Evolutionary conservation across 192 early-diverging fungal genomes (phyloP), one percentile per base, ranked within the genome.

Genomic region (Gaertneriomyces semiglobifer): DNA sequence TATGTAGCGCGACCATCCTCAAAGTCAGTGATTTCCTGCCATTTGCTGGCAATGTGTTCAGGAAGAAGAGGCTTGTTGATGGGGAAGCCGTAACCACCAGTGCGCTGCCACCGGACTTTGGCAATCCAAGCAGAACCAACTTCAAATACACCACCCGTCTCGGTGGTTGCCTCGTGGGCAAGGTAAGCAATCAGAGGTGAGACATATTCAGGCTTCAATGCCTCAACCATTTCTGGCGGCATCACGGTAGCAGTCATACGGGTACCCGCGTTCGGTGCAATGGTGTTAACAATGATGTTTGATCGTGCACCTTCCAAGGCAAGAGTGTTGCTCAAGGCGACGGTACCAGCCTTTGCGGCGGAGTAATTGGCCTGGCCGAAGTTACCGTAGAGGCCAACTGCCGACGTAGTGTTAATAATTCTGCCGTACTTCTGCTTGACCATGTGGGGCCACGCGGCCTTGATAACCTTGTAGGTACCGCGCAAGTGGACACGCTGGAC

Each of bases 261-360:
- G 4, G 96, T 98, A 44, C 94, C 95, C 12, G 96, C 96, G 71
- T 93, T 98, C 63, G 96, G 96, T 39, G 94, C 95, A 79, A 98
- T 94, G 55, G 92, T 89, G 77, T 98, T 98, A 60, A 81, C 84
- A 62, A 93, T 76, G 77, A 98, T 98, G 75, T 94, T 94, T 75
- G 88, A 82, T 71, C 90, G 89, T 63, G 81, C 78, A 63, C 96
- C 96, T 80, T 98, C 96, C 5, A 93, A 66, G 46, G 95, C 93
- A 62, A 98, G 79, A n/a, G 93, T 91, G 77, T 89, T 89, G 74
- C 88, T 92, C 55, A 98, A 74, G 44, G 93, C 95, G 69, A 93
- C 83, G 65, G 92, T 85, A 43, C 90, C 95, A 53, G 93, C 89
- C 83, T 98, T 98, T 59, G 93, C 93, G 52, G 94, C 84, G 16